Conservation (phyloP, 2,329 filamentous ascomycete genomes). For the Colletotrichum sp. region DNA sequence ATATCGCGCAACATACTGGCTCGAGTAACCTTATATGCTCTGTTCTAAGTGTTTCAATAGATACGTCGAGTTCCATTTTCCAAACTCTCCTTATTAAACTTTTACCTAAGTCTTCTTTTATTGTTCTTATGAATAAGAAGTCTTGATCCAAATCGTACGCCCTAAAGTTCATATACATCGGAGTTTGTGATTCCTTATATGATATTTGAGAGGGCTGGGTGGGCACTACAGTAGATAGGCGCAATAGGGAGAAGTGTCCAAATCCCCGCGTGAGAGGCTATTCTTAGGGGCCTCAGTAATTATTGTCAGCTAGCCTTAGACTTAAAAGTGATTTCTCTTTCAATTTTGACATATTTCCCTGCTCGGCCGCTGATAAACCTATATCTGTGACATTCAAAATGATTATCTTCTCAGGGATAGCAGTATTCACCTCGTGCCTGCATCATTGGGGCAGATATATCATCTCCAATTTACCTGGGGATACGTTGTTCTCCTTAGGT, state of each 20-base stretch:
- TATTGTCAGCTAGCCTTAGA: not conserved
- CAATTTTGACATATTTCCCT: not conserved
- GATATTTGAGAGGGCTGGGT: not conserved
- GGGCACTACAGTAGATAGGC: not conserved
- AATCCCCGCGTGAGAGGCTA: not conserved
- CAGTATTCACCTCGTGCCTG: not conserved
- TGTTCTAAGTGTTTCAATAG: not conserved
- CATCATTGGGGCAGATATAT: not conserved
- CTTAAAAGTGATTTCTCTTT: not conserved
- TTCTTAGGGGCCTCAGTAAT: not conserved
- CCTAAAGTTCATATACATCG: not conserved
- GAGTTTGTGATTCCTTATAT: no score
- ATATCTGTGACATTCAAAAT: not conserved
- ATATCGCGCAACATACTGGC: not conserved
- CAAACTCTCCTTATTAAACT: not conserved
- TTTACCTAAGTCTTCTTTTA: not conserved
- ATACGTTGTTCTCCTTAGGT: no score
- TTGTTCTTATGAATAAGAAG: not conserved
- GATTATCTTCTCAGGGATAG: not conserved
- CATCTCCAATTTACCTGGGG: not conserved
- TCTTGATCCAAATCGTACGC: not conserved
- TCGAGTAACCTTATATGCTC: not conserved
- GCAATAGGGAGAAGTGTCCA: not conserved
- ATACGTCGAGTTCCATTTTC: not conserved
- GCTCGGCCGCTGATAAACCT: not conserved